Conservation (phyloP, 768 basidiomycete genomes). For the Grammothele lineata region DNA sequence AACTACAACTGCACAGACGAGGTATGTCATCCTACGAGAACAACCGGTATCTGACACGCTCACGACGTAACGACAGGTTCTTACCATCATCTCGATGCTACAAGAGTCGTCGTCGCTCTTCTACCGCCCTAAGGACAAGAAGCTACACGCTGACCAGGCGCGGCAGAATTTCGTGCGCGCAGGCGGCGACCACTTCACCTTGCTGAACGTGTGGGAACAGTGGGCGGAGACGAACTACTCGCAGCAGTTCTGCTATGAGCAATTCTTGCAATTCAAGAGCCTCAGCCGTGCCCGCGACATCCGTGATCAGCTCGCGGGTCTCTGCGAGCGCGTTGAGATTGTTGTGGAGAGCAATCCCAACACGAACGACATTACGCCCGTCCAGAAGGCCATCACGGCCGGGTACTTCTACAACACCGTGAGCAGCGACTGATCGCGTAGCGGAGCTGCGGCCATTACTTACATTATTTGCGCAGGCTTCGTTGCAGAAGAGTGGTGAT, state of each 20-base stretch:
- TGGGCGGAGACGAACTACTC: conserved; percentile 98
- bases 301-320: conserved; percentile 87
- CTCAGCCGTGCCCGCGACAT: conserved; percentile 93
- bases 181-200: conserved; percentile 96
- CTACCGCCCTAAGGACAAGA: conserved; percentile 98
- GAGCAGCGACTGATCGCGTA: conserved; percentile 28
- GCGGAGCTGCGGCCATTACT: no score
- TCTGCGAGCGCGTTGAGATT: conserved; percentile 97
- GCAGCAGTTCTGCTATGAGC: conserved; percentile 95
- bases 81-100: conserved; percentile 97
- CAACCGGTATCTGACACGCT: not conserved
- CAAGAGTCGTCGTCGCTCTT: conserved; percentile 93
- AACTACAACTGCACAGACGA: conserved; percentile 94
- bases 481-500: conserved; percentile 92
- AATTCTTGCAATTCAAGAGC: conserved; percentile 93
- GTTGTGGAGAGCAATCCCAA: conserved; percentile 86
- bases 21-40: conserved; percentile 40
- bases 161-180: conserved; percentile 94
- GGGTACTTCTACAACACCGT: conserved; percentile 97
- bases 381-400: conserved; percentile 93
- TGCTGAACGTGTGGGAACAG: conserved; percentile 98
- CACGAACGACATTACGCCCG: conserved; percentile 84
- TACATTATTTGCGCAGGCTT: no score
- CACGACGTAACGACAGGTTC: conserved; percentile 47
- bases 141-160: conserved; percentile 94